These are phyloP conservation scores for Neofusicoccum ribis DNA, from an alignment of 2,329 filamentous ascomycete species.

Conservation along the genomic window DNA sequence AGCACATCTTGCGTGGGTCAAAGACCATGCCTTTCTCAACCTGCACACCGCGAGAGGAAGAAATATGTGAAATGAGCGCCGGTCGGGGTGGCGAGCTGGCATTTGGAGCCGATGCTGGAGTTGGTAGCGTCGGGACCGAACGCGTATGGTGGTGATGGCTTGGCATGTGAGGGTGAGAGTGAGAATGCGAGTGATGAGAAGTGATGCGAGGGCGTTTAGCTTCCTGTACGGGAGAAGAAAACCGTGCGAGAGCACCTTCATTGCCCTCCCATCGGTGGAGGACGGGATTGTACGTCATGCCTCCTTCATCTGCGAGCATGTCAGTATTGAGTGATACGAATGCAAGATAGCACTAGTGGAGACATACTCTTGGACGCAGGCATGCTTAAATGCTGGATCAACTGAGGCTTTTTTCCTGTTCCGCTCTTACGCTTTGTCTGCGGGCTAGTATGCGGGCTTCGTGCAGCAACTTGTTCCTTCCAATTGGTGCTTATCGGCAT, in stretches of 20 bases:
- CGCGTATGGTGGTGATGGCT: conserved; percentile 31
- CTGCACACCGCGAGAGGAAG: conserved; percentile 77
- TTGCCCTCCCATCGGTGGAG: conserved; percentile 95
- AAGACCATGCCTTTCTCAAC: conserved; percentile 99
- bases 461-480: conserved; percentile 56
- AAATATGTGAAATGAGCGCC: conserved; percentile 89
- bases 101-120: conserved; percentile 26
- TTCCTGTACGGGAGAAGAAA: conserved; percentile 59
- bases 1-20: conserved; percentile 95
- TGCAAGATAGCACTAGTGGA: background rate
- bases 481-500: conserved; percentile 58
- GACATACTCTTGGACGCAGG: conserved; percentile 78
- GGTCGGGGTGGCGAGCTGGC: conserved; percentile 53
- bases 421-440: conserved; percentile 48
- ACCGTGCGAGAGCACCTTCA: conserved; percentile 77
- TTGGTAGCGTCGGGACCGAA: conserved; percentile 36
- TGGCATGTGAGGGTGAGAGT: conserved; percentile 23
- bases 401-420: conserved; percentile 72
- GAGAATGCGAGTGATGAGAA: conserved; percentile 32
- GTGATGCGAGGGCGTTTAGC: conserved; percentile 38
- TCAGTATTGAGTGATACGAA: conserved; percentile 21
- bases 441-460: conserved; percentile 53
- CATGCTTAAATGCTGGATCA: conserved; percentile 81
- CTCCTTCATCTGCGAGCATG: conserved; percentile 69
- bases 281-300: conserved; percentile 91